Percentiles rank a stretch among this genome's conserved stretches.
These are phyloP conservation scores for Jamesozyma spencerorum DNA, from an alignment of 805 yeast species.

Conservation along the genomic window DNA sequence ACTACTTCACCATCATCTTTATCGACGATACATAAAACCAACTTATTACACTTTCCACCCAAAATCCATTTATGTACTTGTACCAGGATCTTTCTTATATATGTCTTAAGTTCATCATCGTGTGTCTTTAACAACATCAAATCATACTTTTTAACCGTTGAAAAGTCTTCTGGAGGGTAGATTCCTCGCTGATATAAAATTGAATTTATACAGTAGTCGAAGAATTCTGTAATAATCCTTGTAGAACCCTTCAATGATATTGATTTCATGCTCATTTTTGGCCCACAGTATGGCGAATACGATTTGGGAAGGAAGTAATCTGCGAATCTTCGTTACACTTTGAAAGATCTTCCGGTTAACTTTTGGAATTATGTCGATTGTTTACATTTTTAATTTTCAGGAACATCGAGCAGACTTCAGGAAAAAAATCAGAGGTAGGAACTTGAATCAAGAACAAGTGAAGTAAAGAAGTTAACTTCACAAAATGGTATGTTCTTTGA, in stretches of 20 bases:
- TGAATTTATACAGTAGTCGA: slow-evolving; percentile 69
- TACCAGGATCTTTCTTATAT: slow-evolving; percentile 54
- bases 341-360: too few relatives aligned
- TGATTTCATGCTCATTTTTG: slow-evolving; percentile 4
- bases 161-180: slow-evolving; percentile 81
- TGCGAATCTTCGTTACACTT: too few relatives aligned
- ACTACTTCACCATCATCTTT: slow-evolving; percentile 57
- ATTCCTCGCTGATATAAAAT: slow-evolving; percentile 84
- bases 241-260: slow-evolving; percentile 67
- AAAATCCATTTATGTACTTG: slow-evolving; percentile 71
- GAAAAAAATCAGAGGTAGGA: too few relatives aligned
- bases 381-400: too few relatives aligned
- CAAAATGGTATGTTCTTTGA: slow-evolving; percentile 7
- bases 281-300: too few relatives aligned
- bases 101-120: slow-evolving; percentile 67
- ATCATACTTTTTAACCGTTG: slow-evolving; percentile 69
- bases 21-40: slow-evolving; percentile 65
- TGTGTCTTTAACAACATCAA: slow-evolving; percentile 59
- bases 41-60: slow-evolving; percentile 54
- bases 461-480: too few relatives aligned
- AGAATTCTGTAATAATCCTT: slow-evolving; percentile 70
- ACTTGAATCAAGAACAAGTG: too few relatives aligned
- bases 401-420: too few relatives aligned
- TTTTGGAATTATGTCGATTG: too few relatives aligned
- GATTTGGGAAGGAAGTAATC: too few relatives aligned